Base-by-base conservation (phyloP, 2,329 filamentous ascomycete genomes). In the Pezicula radicicola region DNA sequence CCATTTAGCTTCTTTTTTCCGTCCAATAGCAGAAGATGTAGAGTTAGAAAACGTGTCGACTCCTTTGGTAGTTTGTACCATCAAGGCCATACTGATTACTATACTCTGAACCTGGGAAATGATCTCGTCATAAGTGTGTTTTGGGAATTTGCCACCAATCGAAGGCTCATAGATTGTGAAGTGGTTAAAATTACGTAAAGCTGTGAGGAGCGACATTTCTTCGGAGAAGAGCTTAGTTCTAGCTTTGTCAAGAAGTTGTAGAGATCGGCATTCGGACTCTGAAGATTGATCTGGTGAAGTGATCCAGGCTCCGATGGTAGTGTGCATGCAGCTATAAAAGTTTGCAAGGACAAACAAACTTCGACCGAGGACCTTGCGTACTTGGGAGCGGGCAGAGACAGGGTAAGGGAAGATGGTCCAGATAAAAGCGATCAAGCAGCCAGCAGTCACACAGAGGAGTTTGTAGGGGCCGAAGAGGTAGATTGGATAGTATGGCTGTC, bases 371-470 rank as follows among this genome's bases (percentile, higher is more conserved):
- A 84, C 83, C 52, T 81, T 80, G 3, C 88, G 78, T 4, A 91
- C 73, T 54, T 81, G 80, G 1, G 82, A 83, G 50, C 87, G 83
- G 60, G 89, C 87, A 0, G 85, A 87, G 47, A 89, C 78, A 0
- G 87, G 86, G 51, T 79, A 86, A 0, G 87, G 87, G 63, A 91
- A 89, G 50, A 89, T 77, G 0, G 87, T 90, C 84, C 85, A 91
- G 59, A 91, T 74, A 64, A 88, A 90, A 2, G 85, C 86, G 1
- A 90, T 78, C 0, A 80, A 72, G 27, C 87, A 77, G 51, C 88
- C 88, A 1, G 74, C 84, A 0, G 75, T 72, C 6, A 91, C 85
- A 0, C 78, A 80, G 1, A 84, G 85, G 0, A 91, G 73, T 6
- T 88, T 79, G 60, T 89, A 89, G 0, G 86, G 85, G 0, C 80